Base-by-base conservation (phyloP, 768 basidiomycete genomes). In the Termitomyces sp. region DNA sequence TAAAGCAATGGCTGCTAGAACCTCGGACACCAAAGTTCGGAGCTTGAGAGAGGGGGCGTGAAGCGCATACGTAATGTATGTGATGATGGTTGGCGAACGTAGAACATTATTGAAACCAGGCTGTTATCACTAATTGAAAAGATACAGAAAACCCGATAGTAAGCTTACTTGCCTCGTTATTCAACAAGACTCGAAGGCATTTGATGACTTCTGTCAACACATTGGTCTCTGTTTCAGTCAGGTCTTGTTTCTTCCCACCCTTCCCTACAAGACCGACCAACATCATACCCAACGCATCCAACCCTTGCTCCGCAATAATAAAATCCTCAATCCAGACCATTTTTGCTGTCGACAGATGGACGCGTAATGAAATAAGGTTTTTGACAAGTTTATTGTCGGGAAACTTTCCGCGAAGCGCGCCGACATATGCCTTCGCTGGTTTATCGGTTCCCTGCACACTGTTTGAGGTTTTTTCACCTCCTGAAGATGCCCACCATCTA, bases 1-100 rank as follows among this genome's bases (percentile, higher is more conserved):
- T 20, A 91, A 76, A 64, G 91, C 92, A 39, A 95, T 82, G 0
- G 88, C 94, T 1, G 91, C 90, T 10, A 98, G 78, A 25, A 95
- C 76, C 60, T 95, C 91, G 4, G 86, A 83, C 0, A 81, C 77
- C 22, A 90, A 74, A 0, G 83, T 78, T 54, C 89, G 82, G 9
- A 90, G 71, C 66, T 89, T 94, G 50, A 80, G 71, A 10, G 87
- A 85, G 0, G 86, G 74, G 1, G 76, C 76, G 58, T 86, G 81
- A 12, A 95, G 77, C 0, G 85, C 79, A 62, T 89, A 89, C 15
- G 84, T 74, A 60, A 95, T 82, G 59, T 89, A 82, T 1, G 83
- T 85, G 57, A 94, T 78, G 31, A 91, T 73, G 0, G 74, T 82
- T 0, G 88, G 79, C 9, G 83, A 82, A 7, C 75, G 66, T 32